A percentile compares a stretch with the other conserved stretches of the same genome.
Evolutionary conservation across 2,329 filamentous ascomycete genomes (phyloP).

Genomic region (Penicillium sp.): DNA sequence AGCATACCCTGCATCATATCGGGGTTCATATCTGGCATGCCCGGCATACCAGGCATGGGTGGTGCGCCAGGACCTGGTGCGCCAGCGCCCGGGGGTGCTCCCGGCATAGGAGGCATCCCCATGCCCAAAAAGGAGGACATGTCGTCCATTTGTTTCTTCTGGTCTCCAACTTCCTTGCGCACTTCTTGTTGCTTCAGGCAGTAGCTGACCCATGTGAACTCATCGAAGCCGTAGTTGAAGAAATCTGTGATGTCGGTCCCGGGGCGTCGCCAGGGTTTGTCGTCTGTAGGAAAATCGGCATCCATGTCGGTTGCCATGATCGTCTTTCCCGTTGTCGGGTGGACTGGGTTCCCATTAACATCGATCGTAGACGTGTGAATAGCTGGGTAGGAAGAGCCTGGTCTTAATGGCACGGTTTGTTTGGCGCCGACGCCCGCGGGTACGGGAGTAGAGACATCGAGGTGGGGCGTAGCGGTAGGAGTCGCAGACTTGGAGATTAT

Average conservation of each 20-base stretch:
- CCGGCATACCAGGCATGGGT: conserved; percentile 40
- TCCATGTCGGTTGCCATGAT: conserved; percentile 80
- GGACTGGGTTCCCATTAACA: conserved; percentile 77
- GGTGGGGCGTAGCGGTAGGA: conserved; percentile 35
- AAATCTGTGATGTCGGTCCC: conserved; percentile 95
- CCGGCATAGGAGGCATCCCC: conserved; percentile 52
- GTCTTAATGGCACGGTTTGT: conserved; percentile 49
- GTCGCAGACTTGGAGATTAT: conserved; percentile 37
- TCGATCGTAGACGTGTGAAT: conserved; percentile 78
- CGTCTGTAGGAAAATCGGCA: conserved; percentile 69
- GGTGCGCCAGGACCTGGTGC: conserved; percentile 33
- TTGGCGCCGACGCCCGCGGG: conserved; percentile 32
- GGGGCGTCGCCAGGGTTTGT: conserved; percentile 93
- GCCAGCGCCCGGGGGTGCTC: conserved; percentile 33
- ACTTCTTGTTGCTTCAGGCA: conserved; percentile 83
- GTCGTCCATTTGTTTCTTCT: conserved; percentile 69
- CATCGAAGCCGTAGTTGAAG: conserved; percentile 99
- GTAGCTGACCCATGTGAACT: conserved; percentile 97
- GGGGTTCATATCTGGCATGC: conserved; percentile 54
- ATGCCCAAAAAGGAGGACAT: conserved; percentile 63
- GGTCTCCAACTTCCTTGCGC: conserved; percentile 73
- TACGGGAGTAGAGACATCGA: conserved; percentile 36
- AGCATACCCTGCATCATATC: conserved; percentile 64
- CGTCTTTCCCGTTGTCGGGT: conserved; percentile 73
- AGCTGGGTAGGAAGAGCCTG: conserved; percentile 67